Percentiles rank a stretch among this genome's conserved stretches.
Conservation (phyloP, 2,329 filamentous ascomycete species). For the Dendryphion nanum region DNA sequence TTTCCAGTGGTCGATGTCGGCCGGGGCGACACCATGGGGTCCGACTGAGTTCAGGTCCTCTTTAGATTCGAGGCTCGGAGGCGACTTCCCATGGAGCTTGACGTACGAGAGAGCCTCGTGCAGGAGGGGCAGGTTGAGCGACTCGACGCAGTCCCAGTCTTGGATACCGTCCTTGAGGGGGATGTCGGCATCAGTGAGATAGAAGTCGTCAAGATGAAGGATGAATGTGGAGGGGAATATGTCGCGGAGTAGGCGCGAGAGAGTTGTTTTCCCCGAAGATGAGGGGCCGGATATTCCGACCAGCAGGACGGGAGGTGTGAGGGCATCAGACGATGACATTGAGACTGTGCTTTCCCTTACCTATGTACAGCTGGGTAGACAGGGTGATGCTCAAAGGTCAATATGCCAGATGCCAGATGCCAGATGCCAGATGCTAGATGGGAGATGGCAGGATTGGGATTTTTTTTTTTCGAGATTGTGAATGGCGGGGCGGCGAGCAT, state of each 20-base stretch:
- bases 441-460: no score
- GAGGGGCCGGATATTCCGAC: constrained; percentile 87
- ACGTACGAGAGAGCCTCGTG: constrained; percentile 68
- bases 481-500: no score
- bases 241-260: constrained; percentile 78
- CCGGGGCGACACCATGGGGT: constrained; percentile 36
- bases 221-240: constrained; percentile 75
- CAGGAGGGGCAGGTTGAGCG: constrained; percentile 71
- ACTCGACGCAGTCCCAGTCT: constrained; percentile 89
- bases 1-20: constrained; percentile 39
- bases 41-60: constrained; percentile 57
- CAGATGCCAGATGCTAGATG: no score
- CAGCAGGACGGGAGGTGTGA: constrained; percentile 55
- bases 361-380: no score
- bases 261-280: constrained; percentile 91
- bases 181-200: constrained; percentile 72
- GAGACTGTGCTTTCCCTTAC: no score
- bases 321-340: no score
- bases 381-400: no score
- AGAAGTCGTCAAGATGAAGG: constrained; percentile 96
- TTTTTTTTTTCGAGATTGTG: no score
- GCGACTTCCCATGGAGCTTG: constrained; percentile 63
- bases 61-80: constrained; percentile 52
- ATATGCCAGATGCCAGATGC: no score
- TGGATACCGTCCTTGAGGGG: constrained; percentile 55